Evolutionary conservation across 495 filamentous ascomycete genomes (phyloP), one percentile per base, ranked within the genome.

Genomic region (Aspergillus carlsbadensis): DNA sequence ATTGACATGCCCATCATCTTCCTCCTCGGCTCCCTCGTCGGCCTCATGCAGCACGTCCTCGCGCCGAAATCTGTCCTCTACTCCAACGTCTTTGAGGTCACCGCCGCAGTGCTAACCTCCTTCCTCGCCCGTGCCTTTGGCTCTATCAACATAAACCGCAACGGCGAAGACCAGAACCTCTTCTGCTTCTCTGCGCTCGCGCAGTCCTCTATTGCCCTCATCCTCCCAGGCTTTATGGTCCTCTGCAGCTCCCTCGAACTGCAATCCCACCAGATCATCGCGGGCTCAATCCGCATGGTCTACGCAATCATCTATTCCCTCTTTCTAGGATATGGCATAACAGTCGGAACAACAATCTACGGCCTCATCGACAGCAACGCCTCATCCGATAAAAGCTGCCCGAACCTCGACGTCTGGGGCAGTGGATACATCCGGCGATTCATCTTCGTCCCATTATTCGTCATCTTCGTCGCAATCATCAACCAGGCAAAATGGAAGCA

Each of bases 151-250:
- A 53, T 63, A 10, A 66, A 54, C 5, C 52, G 59, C 15, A 54
- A 77, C 24, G 83, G 84, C 22, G 79, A 85, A 2, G 73, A 78
- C 6, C 82, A 88, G 4, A 61, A 72, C 11, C 67, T 78, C 2
- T 96, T 98, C 66, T 97, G 93, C 70, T 97, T 98, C 72, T 95
- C 92, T 0, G 87, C 92, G 2, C 77, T 98, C 31, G 89, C 92
- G 0, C 93, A 98, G 65, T 90, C 91, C 1, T 88, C 90, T 4
- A 96, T 97, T 63, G 92, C 90, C 2, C 79, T 96, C 20, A 96
- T 98, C 57, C 84, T 98, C 5, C 92, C 93, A 0, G 93, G 93
- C 11, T 94, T 91, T 67, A 86, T 87, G 52, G 88, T 95, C 10
- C 77, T 95, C 37, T 91, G 88, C 67, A 87, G 85, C 42, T 86